phyloP scores from a whole-genome alignment of 768 basidiomycete genomes.

The Harrya chromipes region DNA sequence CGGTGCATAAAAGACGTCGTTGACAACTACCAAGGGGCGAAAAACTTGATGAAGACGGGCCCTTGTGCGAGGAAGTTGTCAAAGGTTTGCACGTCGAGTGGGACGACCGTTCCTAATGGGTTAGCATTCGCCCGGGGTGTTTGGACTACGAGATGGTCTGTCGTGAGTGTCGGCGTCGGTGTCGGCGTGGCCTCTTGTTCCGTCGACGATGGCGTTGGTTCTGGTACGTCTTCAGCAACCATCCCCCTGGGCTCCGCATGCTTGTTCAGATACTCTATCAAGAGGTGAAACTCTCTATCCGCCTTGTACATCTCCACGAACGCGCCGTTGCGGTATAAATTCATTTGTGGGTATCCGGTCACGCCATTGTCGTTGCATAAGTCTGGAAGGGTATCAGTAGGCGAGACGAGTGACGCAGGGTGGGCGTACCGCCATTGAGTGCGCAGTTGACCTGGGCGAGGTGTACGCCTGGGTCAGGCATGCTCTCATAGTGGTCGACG shows the following conservation, averaged over 20 bases:
- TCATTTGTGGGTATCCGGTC: conserved; percentile 71
- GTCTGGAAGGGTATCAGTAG: conserved; percentile 44
- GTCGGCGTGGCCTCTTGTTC: conserved; percentile 3
- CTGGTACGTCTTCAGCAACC: background rate
- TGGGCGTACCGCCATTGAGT: conserved; percentile 64
- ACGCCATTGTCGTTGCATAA: conserved; percentile 72
- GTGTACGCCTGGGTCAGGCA: conserved; percentile 40
- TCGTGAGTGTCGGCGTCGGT: conserved; percentile 2
- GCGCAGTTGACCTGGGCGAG: conserved; percentile 84
- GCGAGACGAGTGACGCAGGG: no score
- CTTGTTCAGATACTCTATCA: conserved; percentile 54
- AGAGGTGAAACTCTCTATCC: conserved; percentile 48
- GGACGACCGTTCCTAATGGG: conserved; percentile 24
- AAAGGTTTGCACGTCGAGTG: conserved; percentile 36
- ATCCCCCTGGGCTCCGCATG: conserved; percentile 34
- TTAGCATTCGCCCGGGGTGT: conserved; percentile 14
- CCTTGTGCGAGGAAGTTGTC: conserved; percentile 40
- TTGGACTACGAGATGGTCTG: conserved; percentile 17
- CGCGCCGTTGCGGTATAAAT: conserved; percentile 67
- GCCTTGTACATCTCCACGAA: conserved; percentile 55
- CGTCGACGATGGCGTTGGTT: background rate
- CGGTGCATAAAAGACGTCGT: no score
- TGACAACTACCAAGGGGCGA: conserved; percentile 72
- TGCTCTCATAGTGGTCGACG: conserved; percentile 47
- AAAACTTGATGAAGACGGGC: conserved; percentile 74